A percentile compares a stretch with the other conserved stretches of the same genome.
phyloP scores from a whole-genome alignment of 306 rosid species.

The Hippophae rhamnoides region DNA sequence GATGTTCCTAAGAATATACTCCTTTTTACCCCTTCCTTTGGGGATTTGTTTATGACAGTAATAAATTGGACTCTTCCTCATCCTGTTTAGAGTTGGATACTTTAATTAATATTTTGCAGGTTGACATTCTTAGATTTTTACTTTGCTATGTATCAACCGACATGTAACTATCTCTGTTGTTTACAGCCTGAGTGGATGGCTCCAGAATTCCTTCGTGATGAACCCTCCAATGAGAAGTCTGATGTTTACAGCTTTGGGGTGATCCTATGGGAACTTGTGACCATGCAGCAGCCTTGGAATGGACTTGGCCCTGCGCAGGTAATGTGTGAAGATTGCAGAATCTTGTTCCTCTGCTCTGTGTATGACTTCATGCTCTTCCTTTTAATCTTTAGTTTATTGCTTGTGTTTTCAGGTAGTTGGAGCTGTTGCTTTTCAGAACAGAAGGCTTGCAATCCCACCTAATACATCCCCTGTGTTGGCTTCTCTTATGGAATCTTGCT shows the following conservation, averaged over 20 bases:
- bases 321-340: conserved; percentile 8
- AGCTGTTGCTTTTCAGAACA: conserved; percentile 92
- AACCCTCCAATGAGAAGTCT: conserved; percentile 92
- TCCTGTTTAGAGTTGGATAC: conserved; percentile 22
- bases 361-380: background rate
- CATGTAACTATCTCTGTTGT: conserved; percentile 42
- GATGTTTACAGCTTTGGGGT: conserved; percentile 95
- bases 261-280: conserved; percentile 84
- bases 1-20: too few species aligned
- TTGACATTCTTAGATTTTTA: conserved; percentile 19
- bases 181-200: conserved; percentile 99
- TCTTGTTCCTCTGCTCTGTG: background rate
- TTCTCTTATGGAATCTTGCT: conserved; percentile 90
- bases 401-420: conserved; percentile 74
- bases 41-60: background rate
- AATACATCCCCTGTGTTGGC: conserved; percentile 61
- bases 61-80: conserved; percentile 13
- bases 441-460: conserved; percentile 67
- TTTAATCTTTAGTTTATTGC: background rate
- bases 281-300: conserved; percentile 92
- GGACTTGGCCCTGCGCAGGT: conserved; percentile 94
- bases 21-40: too few species aligned
- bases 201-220: conserved; percentile 97
- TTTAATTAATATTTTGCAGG: conserved; percentile 32
- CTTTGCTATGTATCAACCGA: conserved; percentile 28